Base-by-base conservation (phyloP, 2,329 filamentous ascomycete genomes). In the Hypoxylon sp. region DNA sequence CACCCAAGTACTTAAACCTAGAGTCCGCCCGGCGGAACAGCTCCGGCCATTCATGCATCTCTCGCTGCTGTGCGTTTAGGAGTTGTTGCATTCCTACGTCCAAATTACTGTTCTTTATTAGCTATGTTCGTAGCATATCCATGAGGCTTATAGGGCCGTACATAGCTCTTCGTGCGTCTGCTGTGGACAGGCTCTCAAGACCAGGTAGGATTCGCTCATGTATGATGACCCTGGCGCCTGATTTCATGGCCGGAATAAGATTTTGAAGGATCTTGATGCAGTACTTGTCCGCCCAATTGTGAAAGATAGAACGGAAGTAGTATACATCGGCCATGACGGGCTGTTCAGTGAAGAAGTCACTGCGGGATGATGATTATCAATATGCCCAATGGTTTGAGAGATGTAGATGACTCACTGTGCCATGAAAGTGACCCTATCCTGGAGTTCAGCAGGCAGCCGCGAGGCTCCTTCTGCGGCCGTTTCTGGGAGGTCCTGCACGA, bases 241-340 rank as follows among this genome's bases (percentile, higher is more conserved):
- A 59, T 50, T 68, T 72, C 21, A 79, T 41, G 0, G 68, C 73
- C 0, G 76, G 76, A 11, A 77, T 53, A 0, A 79, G 70, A 3
- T 61, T 72, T 23, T 72, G 68, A 5, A 79, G 65, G 13, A 78
- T 75, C 25, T 73, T 67, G 48, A 77, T 65, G 60, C 72, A 75
- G 55, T 78, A 75, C 41, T 77, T 75, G 43, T 79, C 76, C 1
- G 70, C 60, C 75, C 75, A 79, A 46, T 77, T 74, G 28, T 78
- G 76, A 25, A 78, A 74, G 19, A 77, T 77, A 36, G 69, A 75
- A 1, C 75, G 74, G 52, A 79, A 71, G 43, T 69, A 75, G 51
- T 73, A 76, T 5, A 75, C 68, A 21, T 73, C 68, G 1, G 61
- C 72, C 3, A 9, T 38, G 10, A 70, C n/a, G 4, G 68, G 49